Conservation (phyloP, 805 yeast species). For the Ogataea pilisensis region DNA sequence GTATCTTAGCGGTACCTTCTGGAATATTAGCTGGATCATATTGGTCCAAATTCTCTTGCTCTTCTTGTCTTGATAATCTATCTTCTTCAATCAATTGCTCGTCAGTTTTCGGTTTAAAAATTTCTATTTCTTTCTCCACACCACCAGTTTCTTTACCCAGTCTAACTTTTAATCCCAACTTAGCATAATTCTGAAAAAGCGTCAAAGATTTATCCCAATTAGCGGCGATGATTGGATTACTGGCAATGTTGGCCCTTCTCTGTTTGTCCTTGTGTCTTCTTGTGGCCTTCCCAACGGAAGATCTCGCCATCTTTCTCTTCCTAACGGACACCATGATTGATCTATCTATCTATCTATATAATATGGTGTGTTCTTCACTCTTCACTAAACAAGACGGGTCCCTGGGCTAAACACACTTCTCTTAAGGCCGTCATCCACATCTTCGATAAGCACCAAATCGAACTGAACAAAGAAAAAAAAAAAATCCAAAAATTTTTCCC, state of each 20-base stretch:
- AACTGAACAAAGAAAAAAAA: too few species aligned
- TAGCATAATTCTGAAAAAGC: conserved; percentile 79
- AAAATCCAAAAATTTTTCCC: too few species aligned
- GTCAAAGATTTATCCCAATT: conserved; percentile 88
- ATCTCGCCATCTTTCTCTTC: conserved; percentile 76
- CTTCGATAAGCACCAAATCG: too few species aligned
- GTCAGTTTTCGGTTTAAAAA: conserved; percentile 32
- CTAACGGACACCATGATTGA: conserved; percentile 51
- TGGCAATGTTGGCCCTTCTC: conserved; percentile 57
- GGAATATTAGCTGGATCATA: conserved; percentile 60
- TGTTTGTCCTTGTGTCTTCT: conserved; percentile 68
- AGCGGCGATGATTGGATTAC: conserved; percentile 80
- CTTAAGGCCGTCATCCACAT: too few species aligned
- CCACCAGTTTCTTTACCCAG: conserved; percentile 78
- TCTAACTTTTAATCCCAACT: conserved; percentile 68
- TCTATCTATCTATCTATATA: not conserved
- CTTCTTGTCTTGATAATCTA: conserved; percentile 34
- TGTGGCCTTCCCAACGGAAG: conserved; percentile 65
- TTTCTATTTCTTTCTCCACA: conserved; percentile 51
- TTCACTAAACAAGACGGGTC: too few species aligned
- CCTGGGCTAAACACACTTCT: too few species aligned
- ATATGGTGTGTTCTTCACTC: too few species aligned
- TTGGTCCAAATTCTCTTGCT: conserved; percentile 33
- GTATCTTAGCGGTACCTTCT: conserved; percentile 73
- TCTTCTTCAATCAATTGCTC: conserved; percentile 24